phyloP scores from a whole-genome alignment of 2,329 filamentous ascomycete species.

The Hymenoscyphus linearis region DNA sequence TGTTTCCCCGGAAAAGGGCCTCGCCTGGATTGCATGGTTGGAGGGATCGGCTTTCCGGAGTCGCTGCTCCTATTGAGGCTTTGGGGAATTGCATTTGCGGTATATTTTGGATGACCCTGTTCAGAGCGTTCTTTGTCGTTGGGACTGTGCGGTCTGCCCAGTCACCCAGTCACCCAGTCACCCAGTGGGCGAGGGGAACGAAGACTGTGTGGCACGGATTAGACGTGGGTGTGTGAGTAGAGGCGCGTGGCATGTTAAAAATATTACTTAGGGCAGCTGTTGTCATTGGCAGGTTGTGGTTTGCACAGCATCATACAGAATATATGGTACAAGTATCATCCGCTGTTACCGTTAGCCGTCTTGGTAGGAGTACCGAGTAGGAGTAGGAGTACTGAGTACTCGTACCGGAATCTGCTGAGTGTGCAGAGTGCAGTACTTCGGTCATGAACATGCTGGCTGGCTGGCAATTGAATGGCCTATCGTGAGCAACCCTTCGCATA shows the following conservation, averaged over 20 bases:
- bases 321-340: neutral
- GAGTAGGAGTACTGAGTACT: too few relatives aligned
- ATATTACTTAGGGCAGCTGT: neutral
- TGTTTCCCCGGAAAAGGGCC: neutral
- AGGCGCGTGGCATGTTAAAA: neutral
- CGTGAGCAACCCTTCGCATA: neutral
- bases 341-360: neutral
- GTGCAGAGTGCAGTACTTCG: neutral
- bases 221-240: conserved; percentile 3
- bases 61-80: neutral
- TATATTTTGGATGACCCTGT: conserved; percentile 10
- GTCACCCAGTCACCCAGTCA: too few relatives aligned
- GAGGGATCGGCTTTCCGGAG: conserved; percentile 1
- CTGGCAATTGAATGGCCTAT: neutral
- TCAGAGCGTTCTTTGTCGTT: neutral
- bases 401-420: neutral
- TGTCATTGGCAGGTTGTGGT: neutral
- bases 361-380: neutral
- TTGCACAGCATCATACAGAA: neutral
- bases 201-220: neutral
- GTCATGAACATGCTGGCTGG: neutral
- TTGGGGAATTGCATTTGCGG: conserved; percentile 5
- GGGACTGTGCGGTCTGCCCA: conserved; percentile 2
- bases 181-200: neutral
- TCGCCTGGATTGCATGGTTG: too few relatives aligned